Base-by-base conservation (phyloP, 345 rosid genomes). In the Eucalyptus fibrosa region DNA sequence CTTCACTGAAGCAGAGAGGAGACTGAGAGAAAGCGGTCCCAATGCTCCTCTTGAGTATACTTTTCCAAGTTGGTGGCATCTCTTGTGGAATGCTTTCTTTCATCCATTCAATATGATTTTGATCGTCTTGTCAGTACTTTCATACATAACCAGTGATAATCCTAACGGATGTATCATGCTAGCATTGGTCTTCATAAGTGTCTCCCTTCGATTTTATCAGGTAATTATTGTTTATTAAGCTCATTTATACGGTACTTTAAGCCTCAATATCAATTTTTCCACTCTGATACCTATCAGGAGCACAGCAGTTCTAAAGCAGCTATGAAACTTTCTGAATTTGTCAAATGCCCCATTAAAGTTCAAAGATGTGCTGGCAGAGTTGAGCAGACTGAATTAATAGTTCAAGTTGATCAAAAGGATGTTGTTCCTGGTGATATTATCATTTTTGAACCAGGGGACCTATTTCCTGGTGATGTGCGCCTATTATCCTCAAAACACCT, bases 361-460 rank as follows among this genome's bases (percentile, higher is more conserved):
- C 97, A 96, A 90, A 92, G 96, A 89, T 96, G 97, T 90, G 96
- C 96, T 24, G 96, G 97, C 87, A 94, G 95, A 90, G 93, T 94
- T 88, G 90, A 94, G 85, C 96, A 96, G 94, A 94, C 96, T 23
- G 97, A 95, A 87, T 88, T 96, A 87, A 69, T 94, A 50, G 96
- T 94, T 89, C 97, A 94, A 89, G 92, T 96, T 86, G 97, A 96
- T 90, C 97, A 95, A 91, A 93, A 94, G 91, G 96, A 95, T 91
- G 86, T 96, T 87, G 96, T 95, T 89, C 97, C 95, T 7, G 97
- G 97, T 28, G 97, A 96, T 89, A 95, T 96, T 67, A 94, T 96
- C 82, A 90, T 94, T 45, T 94, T 96, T 88, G 96, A 96, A 89
- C 96, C 95, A 4, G 96, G 96, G 12, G 97, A 95, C 89, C 95